A percentile compares a stretch with the other conserved stretches of the same genome.
phyloP scores from a whole-genome alignment of 1,139 yeast species.

The Eremothecium coryli region DNA sequence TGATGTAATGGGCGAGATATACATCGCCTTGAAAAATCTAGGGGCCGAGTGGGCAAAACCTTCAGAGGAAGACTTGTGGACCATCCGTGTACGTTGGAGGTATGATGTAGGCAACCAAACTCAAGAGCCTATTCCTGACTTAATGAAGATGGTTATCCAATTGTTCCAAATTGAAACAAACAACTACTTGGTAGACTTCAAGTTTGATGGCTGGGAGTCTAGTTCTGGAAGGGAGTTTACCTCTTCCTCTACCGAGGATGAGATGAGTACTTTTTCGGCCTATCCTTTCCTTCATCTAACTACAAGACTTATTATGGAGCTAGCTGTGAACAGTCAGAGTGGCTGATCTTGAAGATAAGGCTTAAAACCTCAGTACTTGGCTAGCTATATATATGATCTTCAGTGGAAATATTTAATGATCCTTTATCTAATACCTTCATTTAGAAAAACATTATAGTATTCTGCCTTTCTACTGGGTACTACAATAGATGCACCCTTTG shows the following conservation, averaged over 20 bases:
- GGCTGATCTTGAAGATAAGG: no score
- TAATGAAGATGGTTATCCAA: constrained; percentile 96
- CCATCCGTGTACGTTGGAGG: constrained; percentile 93
- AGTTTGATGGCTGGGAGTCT: constrained; percentile 93
- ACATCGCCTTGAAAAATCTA: constrained; percentile 81
- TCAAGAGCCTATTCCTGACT: constrained; percentile 44
- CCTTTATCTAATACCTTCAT: no score
- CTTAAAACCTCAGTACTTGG: no score
- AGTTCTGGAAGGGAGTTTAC: constrained; percentile 30
- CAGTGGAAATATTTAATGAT: no score
- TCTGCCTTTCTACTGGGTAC: no score
- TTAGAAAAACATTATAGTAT: no score
- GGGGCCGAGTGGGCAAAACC: constrained; percentile 99
- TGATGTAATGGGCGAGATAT: constrained; percentile 98
- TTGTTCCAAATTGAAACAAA: constrained; percentile 92
- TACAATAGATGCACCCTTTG: no score
- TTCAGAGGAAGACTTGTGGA: constrained; percentile 90
- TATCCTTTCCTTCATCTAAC: constrained; percentile 92
- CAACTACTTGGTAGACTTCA: constrained; percentile 91
- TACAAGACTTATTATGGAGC: constrained; percentile 86
- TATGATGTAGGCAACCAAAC: constrained; percentile 36
- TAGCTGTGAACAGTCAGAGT: constrained; percentile 76
- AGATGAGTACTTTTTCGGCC: constrained; percentile 78
- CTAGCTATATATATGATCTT: no score
- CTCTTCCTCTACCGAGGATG: constrained; percentile 43